Percentiles rank a stretch among this genome's conserved stretches.
Conservation (phyloP, 805 yeast species). For the Candida easanensis region DNA sequence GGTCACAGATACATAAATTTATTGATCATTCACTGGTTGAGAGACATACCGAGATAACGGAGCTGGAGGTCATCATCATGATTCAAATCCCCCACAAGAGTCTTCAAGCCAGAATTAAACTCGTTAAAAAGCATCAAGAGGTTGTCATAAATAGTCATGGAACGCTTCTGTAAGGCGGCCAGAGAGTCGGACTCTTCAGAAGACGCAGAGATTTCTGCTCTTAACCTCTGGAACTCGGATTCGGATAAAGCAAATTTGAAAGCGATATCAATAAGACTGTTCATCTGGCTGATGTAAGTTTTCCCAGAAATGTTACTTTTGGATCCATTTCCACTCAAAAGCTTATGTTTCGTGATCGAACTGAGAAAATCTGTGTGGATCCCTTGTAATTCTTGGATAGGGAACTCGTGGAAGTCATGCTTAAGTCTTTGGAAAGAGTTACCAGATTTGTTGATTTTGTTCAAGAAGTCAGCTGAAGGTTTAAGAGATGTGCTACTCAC, state of each 20-base stretch:
- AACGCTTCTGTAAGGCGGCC: constrained; percentile 27
- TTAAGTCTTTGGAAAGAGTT: constrained; percentile 3
- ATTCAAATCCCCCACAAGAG: constrained; percentile 51
- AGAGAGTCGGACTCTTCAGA: constrained; percentile 21
- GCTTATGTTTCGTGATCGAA: constrained; percentile 35
- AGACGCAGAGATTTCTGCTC: constrained; percentile 22
- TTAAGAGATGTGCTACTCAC: constrained; percentile 28
- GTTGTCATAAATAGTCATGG: constrained; percentile 33
- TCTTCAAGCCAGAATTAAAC: constrained; percentile 40
- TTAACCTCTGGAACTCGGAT: constrained; percentile 36
- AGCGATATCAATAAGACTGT: constrained; percentile 34
- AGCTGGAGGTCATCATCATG: constrained; percentile 49
- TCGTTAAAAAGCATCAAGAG: constrained; percentile 41
- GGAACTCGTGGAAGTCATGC: constrained; percentile 30
- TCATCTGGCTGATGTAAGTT: constrained; percentile 41
- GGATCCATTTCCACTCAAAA: constrained; percentile 31
- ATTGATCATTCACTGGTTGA: constrained; percentile 18
- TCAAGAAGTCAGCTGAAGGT: constrained; percentile 28
- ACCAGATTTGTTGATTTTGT: constrained; percentile 15
- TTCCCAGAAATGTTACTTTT: constrained; percentile 37
- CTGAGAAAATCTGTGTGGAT: constrained; percentile 34
- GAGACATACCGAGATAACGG: constrained; percentile 41
- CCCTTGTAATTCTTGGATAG: constrained; percentile 48
- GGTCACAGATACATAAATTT: background rate
- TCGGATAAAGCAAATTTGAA: constrained; percentile 38